Evolutionary conservation across 352 stramenopile genomes (phyloP).

Genomic region (Phytophthora capsici): DNA sequence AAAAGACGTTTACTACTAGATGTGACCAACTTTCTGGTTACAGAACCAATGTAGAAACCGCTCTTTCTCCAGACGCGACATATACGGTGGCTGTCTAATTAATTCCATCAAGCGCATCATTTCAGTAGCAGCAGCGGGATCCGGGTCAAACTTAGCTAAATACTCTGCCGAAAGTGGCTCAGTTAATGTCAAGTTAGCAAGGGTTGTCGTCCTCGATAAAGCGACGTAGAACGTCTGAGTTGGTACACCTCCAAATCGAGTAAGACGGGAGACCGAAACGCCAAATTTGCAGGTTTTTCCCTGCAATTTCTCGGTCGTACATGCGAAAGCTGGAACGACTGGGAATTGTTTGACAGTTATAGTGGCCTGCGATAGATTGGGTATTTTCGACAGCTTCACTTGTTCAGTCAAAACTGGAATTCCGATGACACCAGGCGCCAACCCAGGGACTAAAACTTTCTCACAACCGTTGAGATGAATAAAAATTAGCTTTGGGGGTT

Average conservation of each 20-base stretch:
- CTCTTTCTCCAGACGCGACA: too few relatives aligned
- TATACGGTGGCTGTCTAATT: too few relatives aligned
- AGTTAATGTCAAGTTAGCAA: background rate
- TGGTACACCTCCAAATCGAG: background rate
- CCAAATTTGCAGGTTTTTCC: conserved; percentile 1
- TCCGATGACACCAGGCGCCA: background rate
- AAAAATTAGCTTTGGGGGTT: background rate
- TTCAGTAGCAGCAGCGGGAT: too few relatives aligned
- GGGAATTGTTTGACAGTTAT: background rate
- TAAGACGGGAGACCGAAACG: background rate
- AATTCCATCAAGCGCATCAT: too few relatives aligned
- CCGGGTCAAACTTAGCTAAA: too few relatives aligned
- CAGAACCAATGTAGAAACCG: too few relatives aligned
- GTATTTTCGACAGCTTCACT: background rate
- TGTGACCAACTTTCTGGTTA: too few relatives aligned
- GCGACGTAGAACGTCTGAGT: background rate
- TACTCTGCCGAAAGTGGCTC: background rate
- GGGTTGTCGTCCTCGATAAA: background rate
- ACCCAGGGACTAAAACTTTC: background rate
- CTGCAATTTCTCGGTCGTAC: background rate
- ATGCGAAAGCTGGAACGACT: background rate
- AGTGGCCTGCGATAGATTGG: background rate
- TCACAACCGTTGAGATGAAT: background rate
- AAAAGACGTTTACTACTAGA: too few relatives aligned
- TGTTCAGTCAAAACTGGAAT: background rate